These are phyloP conservation scores for Allantophomopsis cytisporea DNA, from an alignment of 2,329 filamentous ascomycete species.

Conservation along the genomic window DNA sequence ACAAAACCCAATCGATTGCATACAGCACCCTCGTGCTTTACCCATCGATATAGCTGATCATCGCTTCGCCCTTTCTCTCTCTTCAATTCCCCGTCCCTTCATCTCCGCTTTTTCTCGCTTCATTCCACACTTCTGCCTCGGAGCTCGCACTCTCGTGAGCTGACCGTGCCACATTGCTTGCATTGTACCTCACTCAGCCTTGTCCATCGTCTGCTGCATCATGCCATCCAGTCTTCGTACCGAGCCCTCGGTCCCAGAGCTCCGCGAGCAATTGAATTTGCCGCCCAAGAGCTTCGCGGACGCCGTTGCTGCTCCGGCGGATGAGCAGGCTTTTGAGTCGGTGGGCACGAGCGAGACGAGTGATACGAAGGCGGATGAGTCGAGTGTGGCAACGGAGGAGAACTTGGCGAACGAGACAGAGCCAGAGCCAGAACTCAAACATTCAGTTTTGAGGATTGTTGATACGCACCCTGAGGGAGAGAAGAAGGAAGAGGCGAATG, in stretches of 20 bases:
- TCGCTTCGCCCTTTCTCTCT: no score
- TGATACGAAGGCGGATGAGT: background rate
- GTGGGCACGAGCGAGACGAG: slow-evolving; percentile 1
- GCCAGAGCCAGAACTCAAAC: background rate
- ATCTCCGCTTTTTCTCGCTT: no score
- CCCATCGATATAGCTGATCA: no score
- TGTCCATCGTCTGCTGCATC: no score
- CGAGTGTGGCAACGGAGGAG: background rate
- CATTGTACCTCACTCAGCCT: no score
- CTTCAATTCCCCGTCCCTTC: no score
- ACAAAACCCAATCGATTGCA: no score
- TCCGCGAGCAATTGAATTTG: slow-evolving; percentile 17
- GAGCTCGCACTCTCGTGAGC: no score
- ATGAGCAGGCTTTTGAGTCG: slow-evolving; percentile 9
- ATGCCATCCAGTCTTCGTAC: slow-evolving; percentile 6
- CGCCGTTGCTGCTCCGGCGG: slow-evolving; percentile 8
- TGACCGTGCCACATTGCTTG: no score
- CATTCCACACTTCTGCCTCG: no score
- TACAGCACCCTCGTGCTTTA: no score
- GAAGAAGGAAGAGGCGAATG: slow-evolving; percentile 2
- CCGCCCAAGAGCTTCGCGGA: slow-evolving; percentile 25
- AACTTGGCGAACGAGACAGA: background rate
- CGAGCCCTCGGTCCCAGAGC: slow-evolving; percentile 18
- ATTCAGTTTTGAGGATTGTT: slow-evolving; percentile 14
- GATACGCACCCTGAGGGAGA: slow-evolving; percentile 6